Base-by-base conservation (phyloP, 352 stramenopile genomes). In the Phytophthora brassicae region DNA sequence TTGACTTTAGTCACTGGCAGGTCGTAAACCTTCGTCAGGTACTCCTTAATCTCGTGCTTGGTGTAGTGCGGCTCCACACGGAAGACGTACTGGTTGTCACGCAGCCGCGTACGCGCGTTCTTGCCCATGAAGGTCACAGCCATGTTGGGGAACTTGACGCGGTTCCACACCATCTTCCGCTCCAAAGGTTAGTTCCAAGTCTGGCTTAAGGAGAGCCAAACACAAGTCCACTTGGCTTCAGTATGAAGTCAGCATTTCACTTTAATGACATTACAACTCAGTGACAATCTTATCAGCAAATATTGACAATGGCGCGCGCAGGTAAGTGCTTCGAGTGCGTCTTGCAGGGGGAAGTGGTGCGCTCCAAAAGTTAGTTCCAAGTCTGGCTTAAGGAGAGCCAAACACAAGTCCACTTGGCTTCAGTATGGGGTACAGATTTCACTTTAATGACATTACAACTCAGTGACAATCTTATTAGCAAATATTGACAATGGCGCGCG, bases 21-120 rank as follows among this genome's bases (percentile, higher is more conserved):
- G 47, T 92, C 77, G 76, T 99, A 99, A 46, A 99, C 92, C 75
- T 99, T 98, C 56, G 87, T 97, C 48, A 99, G 70, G 76, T 99
- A 98, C 77, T 99, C 94, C 74, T 98, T 98, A 51, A 99, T 95
- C 81, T 99, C 96, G 72, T 98, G 86, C 77, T 99, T 99, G 46
- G 93, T 99, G 88, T 98, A 98, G 66, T 89, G 88, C 23, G 96
- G 94, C 62, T 97, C 79, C 14, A 98, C 89, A 46, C 94, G 90
- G 77, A 99, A 99, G 31, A 96, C 84, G 64, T 84, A 90, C 73
- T 94, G 79, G 73, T 94, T 94, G 42, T 89, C 81, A 35, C 75
- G 80, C 60, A 90, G 70, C 28, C 81, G 73, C 64, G 78, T 88
- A 57, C 84, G 83, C 47, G 78, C 66, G 64, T 91, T 94, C 77